Conservation (phyloP, 2,329 filamentous ascomycete genomes). For the Cytospora schulzeri region DNA sequence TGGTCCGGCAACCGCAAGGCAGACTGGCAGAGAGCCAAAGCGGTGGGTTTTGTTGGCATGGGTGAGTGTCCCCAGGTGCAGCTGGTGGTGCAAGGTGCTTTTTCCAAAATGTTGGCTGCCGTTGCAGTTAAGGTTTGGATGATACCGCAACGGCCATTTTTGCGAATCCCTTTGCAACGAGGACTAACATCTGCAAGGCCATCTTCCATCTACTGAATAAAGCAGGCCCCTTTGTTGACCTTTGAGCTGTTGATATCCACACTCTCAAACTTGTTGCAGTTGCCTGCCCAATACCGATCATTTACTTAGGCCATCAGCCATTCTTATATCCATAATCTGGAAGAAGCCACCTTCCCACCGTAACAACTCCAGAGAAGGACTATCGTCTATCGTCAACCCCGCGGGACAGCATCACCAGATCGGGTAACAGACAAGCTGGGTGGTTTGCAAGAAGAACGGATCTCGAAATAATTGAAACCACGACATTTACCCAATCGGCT, state of each 20-base stretch:
- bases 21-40: not conserved
- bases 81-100: no score
- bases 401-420: slow-evolving; percentile 13
- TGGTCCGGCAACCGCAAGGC: not conserved
- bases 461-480: not conserved
- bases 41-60: no score
- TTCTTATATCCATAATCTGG: not conserved
- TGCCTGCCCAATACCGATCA: not conserved
- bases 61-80: no score
- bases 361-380: not conserved
- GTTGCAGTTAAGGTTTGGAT: not conserved
- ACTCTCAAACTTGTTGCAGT: not conserved
- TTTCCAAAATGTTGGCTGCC: slow-evolving; percentile 5
- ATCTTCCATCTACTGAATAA: not conserved
- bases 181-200: not conserved
- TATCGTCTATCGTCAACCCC: slow-evolving; percentile 15
- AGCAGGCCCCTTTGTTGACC: not conserved
- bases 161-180: not conserved
- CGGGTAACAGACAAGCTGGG: not conserved
- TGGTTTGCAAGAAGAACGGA: not conserved
- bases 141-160: not conserved
- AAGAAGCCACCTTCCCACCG: slow-evolving; percentile 25
- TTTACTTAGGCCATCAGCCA: not conserved
- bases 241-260: not conserved
- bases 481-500: not conserved